Evolutionary conservation across 1,139 yeast genomes (phyloP).

Genomic region (Yamadazyma oceani): DNA sequence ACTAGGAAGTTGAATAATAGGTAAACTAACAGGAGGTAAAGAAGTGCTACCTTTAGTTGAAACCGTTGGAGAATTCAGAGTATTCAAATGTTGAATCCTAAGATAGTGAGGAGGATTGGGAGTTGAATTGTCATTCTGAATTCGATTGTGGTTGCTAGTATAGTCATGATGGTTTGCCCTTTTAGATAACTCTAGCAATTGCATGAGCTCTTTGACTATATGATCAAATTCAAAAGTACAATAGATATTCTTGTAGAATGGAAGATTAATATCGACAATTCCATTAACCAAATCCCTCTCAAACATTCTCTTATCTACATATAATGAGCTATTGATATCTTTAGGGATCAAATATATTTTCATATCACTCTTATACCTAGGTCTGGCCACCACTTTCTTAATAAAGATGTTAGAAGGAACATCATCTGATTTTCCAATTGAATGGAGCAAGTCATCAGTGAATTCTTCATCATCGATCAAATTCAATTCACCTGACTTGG

Average conservation of each 20-base stretch:
- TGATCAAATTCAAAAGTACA: conserved; percentile 27
- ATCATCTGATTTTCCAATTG: conserved; percentile 40
- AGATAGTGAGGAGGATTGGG: not conserved
- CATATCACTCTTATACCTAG: conserved; percentile 54
- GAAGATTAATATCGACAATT: conserved; percentile 33
- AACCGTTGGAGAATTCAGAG: too few species aligned
- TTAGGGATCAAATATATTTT: conserved; percentile 43
- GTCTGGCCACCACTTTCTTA: conserved; percentile 49
- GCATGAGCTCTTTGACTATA: conserved; percentile 21
- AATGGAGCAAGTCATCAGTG: conserved; percentile 39
- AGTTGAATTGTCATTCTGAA: not conserved
- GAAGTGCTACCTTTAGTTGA: too few species aligned
- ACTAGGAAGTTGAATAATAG: too few species aligned
- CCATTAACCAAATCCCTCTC: conserved; percentile 54
- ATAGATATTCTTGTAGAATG: conserved; percentile 17
- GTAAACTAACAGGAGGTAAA: too few species aligned
- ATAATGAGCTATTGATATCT: conserved; percentile 36
- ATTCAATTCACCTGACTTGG: conserved; percentile 51
- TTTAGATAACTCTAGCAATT: conserved; percentile 6
- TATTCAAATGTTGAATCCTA: not conserved
- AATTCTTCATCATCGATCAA: conserved; percentile 50
- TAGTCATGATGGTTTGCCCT: conserved; percentile 1
- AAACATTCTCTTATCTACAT: conserved; percentile 50
- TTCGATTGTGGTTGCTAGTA: not conserved
- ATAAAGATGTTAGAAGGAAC: conserved; percentile 47